Percentiles rank a stretch among this genome's conserved stretches.
These are phyloP conservation scores for Glomus cerebriforme DNA, from an alignment of 192 early-diverging fungal species.

Conservation along the genomic window DNA sequence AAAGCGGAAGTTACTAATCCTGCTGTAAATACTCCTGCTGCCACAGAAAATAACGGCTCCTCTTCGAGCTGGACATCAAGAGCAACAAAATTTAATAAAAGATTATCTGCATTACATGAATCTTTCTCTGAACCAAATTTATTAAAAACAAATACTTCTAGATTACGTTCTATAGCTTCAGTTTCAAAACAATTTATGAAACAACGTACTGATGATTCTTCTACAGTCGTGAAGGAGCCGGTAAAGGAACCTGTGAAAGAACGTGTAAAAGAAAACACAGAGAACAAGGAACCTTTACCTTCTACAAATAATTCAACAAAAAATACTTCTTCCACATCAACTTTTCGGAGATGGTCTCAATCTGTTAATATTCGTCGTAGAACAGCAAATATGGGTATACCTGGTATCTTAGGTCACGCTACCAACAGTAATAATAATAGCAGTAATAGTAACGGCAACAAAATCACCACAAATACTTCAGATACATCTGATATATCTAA, in stretches of 20 bases:
- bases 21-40: neutral
- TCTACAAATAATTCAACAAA: neutral
- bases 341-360: slow-evolving; percentile 4
- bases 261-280: neutral
- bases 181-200: neutral
- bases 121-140: slow-evolving; percentile 5
- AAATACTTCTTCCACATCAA: neutral
- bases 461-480: neutral
- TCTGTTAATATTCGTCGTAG: neutral
- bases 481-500: too few species aligned
- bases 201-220: neutral
- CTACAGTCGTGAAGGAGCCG: neutral
- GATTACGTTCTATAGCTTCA: neutral
- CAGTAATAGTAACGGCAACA: neutral
- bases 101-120: neutral
- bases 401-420: neutral
- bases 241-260: too few species aligned
- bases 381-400: neutral
- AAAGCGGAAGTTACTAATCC: neutral
- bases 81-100: neutral
- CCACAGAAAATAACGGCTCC: neutral
- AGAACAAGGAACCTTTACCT: neutral
- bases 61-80: neutral
- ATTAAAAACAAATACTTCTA: neutral
- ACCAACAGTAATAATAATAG: neutral